Evolutionary conservation across 2,329 filamentous ascomycete genomes (phyloP).

Genomic region (Penicillium vulpinum): DNA sequence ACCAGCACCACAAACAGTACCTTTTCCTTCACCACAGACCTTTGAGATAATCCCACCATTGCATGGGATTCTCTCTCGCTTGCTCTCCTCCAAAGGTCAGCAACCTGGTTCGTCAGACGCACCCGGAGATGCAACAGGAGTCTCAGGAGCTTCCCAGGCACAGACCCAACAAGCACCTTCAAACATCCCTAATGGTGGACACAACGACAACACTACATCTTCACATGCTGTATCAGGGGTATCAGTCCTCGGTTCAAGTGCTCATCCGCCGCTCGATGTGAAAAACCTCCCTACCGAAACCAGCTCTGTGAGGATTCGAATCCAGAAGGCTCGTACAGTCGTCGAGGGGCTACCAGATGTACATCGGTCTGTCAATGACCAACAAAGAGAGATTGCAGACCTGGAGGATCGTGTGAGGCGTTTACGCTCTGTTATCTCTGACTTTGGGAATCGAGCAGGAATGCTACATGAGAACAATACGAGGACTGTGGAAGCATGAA

Average conservation of each 20-base stretch:
- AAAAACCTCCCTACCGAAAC: constrained; percentile 81
- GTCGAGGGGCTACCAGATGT: constrained; percentile 47
- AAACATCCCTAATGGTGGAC: constrained; percentile 22
- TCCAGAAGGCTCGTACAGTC: constrained; percentile 69
- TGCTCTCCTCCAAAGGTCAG: constrained; percentile 56
- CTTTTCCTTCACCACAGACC: constrained; percentile 72
- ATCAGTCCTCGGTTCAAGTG: constrained; percentile 27
- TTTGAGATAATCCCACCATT: constrained; percentile 86
- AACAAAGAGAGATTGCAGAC: constrained; percentile 46
- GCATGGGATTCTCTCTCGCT: constrained; percentile 71
- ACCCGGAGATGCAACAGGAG: constrained; percentile 25
- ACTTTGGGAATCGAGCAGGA: constrained; percentile 41
- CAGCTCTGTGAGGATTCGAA: constrained; percentile 76
- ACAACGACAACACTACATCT: constrained; percentile 24
- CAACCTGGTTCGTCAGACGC: constrained; percentile 32
- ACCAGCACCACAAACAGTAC: constrained; percentile 49
- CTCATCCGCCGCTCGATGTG: constrained; percentile 54
- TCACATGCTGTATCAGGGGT: constrained; percentile 30
- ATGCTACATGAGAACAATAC: constrained; percentile 1
- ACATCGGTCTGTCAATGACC: constrained; percentile 45
- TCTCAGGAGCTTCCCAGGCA: constrained; percentile 27
- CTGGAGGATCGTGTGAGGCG: constrained; percentile 43
- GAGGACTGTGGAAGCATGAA: not conserved
- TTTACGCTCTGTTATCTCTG: constrained; percentile 42
- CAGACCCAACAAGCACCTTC: constrained; percentile 30